phyloP scores from a whole-genome alignment of 1,284 basidiomycete species.

The Tetrapyrgos nigripes region DNA sequence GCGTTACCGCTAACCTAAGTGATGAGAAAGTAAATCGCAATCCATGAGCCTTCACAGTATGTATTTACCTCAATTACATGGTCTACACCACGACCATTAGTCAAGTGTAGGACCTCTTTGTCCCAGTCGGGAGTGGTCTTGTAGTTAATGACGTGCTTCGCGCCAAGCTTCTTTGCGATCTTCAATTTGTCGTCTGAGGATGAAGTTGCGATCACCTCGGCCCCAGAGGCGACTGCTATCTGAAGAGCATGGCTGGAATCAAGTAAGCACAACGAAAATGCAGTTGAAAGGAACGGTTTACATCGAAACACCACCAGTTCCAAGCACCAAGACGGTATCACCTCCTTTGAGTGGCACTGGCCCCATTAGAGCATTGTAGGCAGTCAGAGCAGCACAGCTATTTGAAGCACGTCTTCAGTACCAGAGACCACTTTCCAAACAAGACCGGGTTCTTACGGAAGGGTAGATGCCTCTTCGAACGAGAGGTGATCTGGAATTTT shows the following conservation, averaged over 20 bases:
- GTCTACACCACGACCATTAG: constrained; percentile 28
- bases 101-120: constrained; percentile 40
- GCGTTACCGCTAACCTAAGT: constrained; percentile 48
- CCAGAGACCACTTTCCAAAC: too few species aligned
- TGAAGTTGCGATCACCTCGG: constrained; percentile 54
- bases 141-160: constrained; percentile 54
- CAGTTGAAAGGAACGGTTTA: constrained; percentile 22
- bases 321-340: constrained; percentile 49
- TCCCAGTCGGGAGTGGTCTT: constrained; percentile 51
- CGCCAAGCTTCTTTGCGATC: constrained; percentile 44
- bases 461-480: constrained; percentile 51
- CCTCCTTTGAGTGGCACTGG: constrained; percentile 42
- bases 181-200: constrained; percentile 56
- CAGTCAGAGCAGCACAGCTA: constrained; percentile 52
- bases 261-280: not conserved
- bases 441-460: constrained; percentile 34
- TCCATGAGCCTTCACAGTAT: constrained; percentile 21
- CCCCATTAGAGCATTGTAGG: constrained; percentile 50
- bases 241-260: constrained; percentile 6
- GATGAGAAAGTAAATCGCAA: constrained; percentile 38
- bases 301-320: constrained; percentile 57
- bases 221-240: constrained; percentile 52
- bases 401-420: not conserved
- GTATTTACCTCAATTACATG: constrained; percentile 31
- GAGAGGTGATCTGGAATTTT: constrained; percentile 49